Conservation (phyloP, 257 asterid genomes). For the Avicennia marina region DNA sequence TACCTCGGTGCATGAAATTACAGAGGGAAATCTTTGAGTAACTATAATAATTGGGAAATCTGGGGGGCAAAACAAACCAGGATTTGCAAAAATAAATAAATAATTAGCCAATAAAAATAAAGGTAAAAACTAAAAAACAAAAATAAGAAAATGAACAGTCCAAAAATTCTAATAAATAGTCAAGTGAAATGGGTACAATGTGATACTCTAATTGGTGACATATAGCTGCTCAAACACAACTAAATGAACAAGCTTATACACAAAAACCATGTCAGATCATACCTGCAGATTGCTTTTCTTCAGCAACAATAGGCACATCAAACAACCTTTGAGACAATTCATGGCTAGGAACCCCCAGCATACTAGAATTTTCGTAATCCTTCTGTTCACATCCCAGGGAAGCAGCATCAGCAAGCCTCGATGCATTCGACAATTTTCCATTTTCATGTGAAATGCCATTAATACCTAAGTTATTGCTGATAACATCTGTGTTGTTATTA, state of each 20-base stretch:
- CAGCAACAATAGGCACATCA: constrained; percentile 55
- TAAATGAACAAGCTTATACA: not conserved
- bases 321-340: constrained; percentile 38
- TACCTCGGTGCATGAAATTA: too few relatives aligned
- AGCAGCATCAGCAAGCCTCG: constrained; percentile 24
- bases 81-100: too few relatives aligned
- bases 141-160: not conserved
- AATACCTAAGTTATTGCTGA: constrained; percentile 31
- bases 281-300: constrained; percentile 53
- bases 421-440: constrained; percentile 27
- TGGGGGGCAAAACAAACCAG: too few relatives aligned
- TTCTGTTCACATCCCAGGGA: too few relatives aligned
- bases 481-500: constrained; percentile 10
- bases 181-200: not conserved
- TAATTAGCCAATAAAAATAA: too few relatives aligned
- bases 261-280: constrained; percentile 14
- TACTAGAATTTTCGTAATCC: too few relatives aligned
- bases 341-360: constrained; percentile 30
- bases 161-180: too few relatives aligned
- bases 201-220: not conserved
- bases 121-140: too few relatives aligned
- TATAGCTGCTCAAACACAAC: not conserved
- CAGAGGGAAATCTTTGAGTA: too few relatives aligned
- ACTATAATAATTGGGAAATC: too few relatives aligned
- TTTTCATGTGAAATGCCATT: constrained; percentile 37